Conservation (phyloP, 331 rosid genomes). For the Quercus tomentella region DNA sequence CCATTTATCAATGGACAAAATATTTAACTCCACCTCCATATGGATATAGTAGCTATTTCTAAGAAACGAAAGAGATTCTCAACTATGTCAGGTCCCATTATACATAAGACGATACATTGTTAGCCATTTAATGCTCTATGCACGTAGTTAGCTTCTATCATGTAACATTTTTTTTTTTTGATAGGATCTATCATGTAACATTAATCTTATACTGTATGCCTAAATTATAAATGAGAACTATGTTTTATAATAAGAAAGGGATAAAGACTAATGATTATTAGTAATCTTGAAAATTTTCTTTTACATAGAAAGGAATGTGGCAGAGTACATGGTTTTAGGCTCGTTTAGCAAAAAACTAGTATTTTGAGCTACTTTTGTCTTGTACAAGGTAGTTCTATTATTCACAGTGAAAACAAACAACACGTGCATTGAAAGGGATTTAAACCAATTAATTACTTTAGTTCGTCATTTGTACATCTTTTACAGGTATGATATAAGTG, state of each 20-base stretch:
- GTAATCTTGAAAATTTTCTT: neutral
- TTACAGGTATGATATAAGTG: neutral
- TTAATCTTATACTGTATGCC: neutral
- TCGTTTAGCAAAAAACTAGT: neutral
- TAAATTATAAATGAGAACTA: neutral
- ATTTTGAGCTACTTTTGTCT: neutral
- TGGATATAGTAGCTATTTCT: neutral
- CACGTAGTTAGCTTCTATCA: neutral
- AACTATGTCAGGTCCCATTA: neutral
- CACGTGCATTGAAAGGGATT: neutral
- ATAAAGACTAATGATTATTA: neutral
- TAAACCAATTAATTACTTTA: neutral
- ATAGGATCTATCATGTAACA: neutral
- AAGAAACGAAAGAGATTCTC: neutral
- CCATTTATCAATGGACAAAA: neutral
- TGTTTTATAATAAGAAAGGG: neutral
- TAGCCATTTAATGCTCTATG: neutral
- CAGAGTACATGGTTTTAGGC: neutral
- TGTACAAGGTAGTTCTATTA: neutral
- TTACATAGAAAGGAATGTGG: neutral
- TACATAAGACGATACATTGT: neutral
- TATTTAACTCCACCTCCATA: neutral
- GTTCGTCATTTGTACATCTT: neutral
- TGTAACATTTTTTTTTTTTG: no score
- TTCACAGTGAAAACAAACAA: no score